Conservation (phyloP, 225 moss, liverwort and hornwort species). For the Climacium dendroides region DNA sequence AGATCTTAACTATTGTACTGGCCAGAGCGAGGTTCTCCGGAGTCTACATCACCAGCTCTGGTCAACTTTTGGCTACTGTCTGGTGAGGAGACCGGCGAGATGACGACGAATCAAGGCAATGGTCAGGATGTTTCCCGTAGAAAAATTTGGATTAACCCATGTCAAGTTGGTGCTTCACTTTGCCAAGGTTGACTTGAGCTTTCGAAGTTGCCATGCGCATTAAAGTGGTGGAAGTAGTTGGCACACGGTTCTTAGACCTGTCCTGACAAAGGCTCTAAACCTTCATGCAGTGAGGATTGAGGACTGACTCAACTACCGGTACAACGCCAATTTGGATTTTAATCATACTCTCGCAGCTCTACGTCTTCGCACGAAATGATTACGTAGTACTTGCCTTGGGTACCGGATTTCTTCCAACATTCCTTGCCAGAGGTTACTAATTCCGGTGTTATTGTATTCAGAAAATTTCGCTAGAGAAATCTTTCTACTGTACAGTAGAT, state of each 20-base stretch:
- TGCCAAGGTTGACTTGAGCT: conserved; percentile 13
- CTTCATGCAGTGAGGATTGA: background rate
- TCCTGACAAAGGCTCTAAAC: background rate
- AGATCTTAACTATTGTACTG: background rate
- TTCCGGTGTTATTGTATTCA: background rate
- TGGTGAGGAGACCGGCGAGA: background rate
- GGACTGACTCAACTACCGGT: background rate
- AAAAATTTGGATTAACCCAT: background rate
- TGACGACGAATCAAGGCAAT: background rate
- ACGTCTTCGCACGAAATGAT: background rate
- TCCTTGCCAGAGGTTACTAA: background rate
- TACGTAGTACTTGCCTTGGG: background rate
- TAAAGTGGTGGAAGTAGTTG: conserved; percentile 1
- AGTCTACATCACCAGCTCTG: background rate
- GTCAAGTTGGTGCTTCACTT: background rate
- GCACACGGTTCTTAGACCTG: conserved; percentile 12
- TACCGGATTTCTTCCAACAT: background rate
- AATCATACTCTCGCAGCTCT: conserved; percentile 1
- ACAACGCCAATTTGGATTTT: background rate
- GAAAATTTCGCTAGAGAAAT: background rate
- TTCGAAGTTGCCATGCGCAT: background rate
- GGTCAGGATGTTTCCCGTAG: background rate
- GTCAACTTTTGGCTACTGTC: background rate
- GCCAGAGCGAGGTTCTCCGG: background rate
- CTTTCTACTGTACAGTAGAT: background rate